These are phyloP conservation scores for Inga leiocalycina DNA, from an alignment of 306 rosid genomes.

Conservation along the genomic window DNA sequence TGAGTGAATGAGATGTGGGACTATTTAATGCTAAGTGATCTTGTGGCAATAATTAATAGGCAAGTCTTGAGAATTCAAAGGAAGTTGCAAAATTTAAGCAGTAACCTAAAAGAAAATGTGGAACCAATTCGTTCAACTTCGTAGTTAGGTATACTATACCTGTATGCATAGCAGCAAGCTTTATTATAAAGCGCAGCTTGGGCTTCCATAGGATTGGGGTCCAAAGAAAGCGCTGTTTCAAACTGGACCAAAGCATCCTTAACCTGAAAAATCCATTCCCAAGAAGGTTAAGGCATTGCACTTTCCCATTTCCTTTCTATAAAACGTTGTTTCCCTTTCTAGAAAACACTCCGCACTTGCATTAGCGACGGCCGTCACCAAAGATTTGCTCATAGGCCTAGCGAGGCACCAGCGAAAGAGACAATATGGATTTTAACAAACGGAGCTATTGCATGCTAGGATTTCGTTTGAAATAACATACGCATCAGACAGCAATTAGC, in stretches of 20 bases:
- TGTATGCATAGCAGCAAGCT: slow-evolving; percentile 96
- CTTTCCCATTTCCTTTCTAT: neutral
- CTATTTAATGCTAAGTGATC: neutral
- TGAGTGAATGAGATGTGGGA: slow-evolving; percentile 18
- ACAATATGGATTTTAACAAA: neutral
- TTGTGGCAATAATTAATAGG: slow-evolving; percentile 4
- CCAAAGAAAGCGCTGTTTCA: slow-evolving; percentile 78
- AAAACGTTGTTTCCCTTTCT: neutral
- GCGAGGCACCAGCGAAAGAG: neutral
- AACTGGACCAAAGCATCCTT: slow-evolving; percentile 89
- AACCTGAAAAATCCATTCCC: slow-evolving; percentile 62
- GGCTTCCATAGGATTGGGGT: slow-evolving; percentile 85
- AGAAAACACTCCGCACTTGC: neutral
- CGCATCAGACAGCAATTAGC: neutral
- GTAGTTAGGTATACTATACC: slow-evolving; percentile 54
- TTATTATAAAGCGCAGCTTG: slow-evolving; percentile 96
- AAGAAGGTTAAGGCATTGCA: neutral
- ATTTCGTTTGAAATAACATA: neutral
- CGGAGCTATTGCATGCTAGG: neutral
- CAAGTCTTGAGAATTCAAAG: slow-evolving; percentile 5
- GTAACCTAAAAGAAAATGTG: slow-evolving; percentile 1
- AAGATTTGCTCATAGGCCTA: neutral
- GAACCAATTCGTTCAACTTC: slow-evolving; percentile 1
- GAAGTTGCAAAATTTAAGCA: neutral
- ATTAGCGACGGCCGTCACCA: neutral